Percentiles rank a stretch among this genome's conserved stretches.
These are phyloP conservation scores for Fusarium coicis DNA, from an alignment of 2,329 filamentous ascomycete genomes.

Conservation along the genomic window DNA sequence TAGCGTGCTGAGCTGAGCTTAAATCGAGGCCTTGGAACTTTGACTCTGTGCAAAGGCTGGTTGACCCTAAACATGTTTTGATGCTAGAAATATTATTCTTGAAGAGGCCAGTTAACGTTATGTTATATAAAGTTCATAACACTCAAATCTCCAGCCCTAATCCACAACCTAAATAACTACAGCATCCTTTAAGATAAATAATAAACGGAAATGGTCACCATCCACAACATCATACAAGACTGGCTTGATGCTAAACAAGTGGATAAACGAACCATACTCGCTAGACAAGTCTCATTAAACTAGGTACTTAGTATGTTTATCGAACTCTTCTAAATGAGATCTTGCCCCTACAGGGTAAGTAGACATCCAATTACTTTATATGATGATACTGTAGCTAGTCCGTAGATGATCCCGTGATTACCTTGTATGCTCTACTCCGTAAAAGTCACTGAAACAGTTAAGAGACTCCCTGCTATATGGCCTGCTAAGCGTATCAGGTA, in stretches of 20 bases:
- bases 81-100: rapidly evolving
- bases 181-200: rapidly evolving
- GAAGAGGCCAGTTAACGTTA: not conserved
- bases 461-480: rapidly evolving
- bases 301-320: too few species aligned
- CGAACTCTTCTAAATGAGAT: not conserved
- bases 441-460: not conserved
- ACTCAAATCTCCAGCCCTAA: too few species aligned
- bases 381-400: not conserved
- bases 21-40: not conserved
- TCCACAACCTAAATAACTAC: too few species aligned
- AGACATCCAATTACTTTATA: not conserved
- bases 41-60: rapidly evolving
- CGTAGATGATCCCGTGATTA: too few species aligned
- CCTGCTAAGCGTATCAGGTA: rapidly evolving
- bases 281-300: too few species aligned
- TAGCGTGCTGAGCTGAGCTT: not conserved
- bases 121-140: too few species aligned
- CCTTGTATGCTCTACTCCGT: not conserved
- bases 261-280: not conserved
- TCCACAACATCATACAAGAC: not conserved
- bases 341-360: not conserved
- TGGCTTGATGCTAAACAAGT: not conserved
- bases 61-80: too few species aligned
- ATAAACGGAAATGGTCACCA: not conserved